Percentiles rank a stretch among this genome's conserved stretches.
Conservation (phyloP, 495 filamentous ascomycete genomes). For the Hypoxylon lienhwacheense region DNA sequence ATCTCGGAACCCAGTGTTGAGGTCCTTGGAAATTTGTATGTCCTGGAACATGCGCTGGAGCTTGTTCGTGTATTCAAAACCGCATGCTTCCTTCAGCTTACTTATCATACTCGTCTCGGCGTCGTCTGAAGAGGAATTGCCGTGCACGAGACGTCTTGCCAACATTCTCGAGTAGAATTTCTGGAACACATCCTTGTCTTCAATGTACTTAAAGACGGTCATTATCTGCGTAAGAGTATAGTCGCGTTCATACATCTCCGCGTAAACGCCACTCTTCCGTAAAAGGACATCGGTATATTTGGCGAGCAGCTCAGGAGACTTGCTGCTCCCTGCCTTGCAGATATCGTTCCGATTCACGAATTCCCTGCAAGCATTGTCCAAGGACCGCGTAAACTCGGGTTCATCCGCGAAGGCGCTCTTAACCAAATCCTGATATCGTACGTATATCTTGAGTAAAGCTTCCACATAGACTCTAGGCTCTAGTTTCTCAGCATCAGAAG, state of each 20-base stretch:
- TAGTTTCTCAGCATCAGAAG: slow-evolving; percentile 82
- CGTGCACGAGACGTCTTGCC: slow-evolving; percentile 91
- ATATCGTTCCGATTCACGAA: slow-evolving; percentile 97
- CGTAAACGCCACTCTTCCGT: slow-evolving; percentile 86
- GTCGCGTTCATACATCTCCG: slow-evolving; percentile 92
- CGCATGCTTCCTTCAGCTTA: slow-evolving; percentile 98
- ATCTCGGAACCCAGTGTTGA: slow-evolving; percentile 80
- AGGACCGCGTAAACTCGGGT: slow-evolving; percentile 92
- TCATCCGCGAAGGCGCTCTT: slow-evolving; percentile 92
- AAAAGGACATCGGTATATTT: slow-evolving; percentile 95
- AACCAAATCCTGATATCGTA: slow-evolving; percentile 87
- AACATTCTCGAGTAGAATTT: slow-evolving; percentile 98
- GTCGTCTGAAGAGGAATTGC: slow-evolving; percentile 92
- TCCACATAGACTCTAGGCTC: slow-evolving; percentile 98
- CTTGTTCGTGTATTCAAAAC: slow-evolving; percentile 99
- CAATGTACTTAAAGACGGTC: slow-evolving; percentile 99
- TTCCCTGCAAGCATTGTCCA: slow-evolving; percentile 96
- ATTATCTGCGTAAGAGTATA: slow-evolving; percentile 92
- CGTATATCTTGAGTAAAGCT: slow-evolving; percentile 90
- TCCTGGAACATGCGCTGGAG: slow-evolving; percentile 99
- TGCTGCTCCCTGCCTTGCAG: slow-evolving; percentile 87
- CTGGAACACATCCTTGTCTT: slow-evolving; percentile 99
- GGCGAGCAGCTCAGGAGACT: slow-evolving; percentile 90
- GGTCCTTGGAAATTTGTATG: slow-evolving; percentile 97
- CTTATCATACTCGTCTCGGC: slow-evolving; percentile 99